Conservation (phyloP, 2,329 filamentous ascomycete genomes). For the Ampelomyces quisqualis region DNA sequence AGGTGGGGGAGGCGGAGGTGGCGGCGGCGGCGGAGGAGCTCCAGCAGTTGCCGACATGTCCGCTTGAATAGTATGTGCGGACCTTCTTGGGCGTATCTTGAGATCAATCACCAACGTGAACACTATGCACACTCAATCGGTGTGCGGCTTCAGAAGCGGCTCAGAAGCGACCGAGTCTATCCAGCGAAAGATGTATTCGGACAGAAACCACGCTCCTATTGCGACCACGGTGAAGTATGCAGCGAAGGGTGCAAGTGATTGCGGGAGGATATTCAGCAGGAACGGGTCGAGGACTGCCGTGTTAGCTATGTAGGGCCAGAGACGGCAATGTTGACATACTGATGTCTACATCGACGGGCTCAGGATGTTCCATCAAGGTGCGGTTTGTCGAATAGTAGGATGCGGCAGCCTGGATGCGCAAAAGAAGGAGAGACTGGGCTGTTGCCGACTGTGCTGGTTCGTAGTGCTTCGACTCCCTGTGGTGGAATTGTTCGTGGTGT, state of each 20-base stretch:
- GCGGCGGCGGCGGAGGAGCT: slow-evolving; percentile 20
- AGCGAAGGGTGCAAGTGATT: slow-evolving; percentile 71
- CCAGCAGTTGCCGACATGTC: slow-evolving; percentile 29
- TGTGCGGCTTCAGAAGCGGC: slow-evolving; percentile 30
- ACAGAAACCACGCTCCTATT: slow-evolving; percentile 53
- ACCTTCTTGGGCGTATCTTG: too few species aligned
- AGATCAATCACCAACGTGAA: too few species aligned
- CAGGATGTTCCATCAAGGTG: slow-evolving; percentile 72
- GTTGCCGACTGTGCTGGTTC: slow-evolving; percentile 5
- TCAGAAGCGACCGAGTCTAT: slow-evolving; percentile 25
- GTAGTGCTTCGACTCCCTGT: not conserved
- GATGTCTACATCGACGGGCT: slow-evolving; percentile 73
- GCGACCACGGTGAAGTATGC: slow-evolving; percentile 67
- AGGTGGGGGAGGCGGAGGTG: slow-evolving; percentile 19
- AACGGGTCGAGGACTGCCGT: slow-evolving; percentile 77
- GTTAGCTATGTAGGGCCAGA: slow-evolving; percentile 13
- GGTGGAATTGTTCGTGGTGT: slow-evolving; percentile 44
- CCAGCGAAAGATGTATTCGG: slow-evolving; percentile 45
- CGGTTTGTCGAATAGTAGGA: slow-evolving; percentile 79
- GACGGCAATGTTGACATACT: slow-evolving; percentile 42
- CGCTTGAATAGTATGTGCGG: not conserved
- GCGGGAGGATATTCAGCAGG: slow-evolving; percentile 74
- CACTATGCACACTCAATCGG: too few species aligned
- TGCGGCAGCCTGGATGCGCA: slow-evolving; percentile 73
- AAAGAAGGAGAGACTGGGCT: slow-evolving; percentile 61